Evolutionary conservation across 2,329 filamentous ascomycete species (phyloP).

Genomic region (Exophiala viscosa): DNA sequence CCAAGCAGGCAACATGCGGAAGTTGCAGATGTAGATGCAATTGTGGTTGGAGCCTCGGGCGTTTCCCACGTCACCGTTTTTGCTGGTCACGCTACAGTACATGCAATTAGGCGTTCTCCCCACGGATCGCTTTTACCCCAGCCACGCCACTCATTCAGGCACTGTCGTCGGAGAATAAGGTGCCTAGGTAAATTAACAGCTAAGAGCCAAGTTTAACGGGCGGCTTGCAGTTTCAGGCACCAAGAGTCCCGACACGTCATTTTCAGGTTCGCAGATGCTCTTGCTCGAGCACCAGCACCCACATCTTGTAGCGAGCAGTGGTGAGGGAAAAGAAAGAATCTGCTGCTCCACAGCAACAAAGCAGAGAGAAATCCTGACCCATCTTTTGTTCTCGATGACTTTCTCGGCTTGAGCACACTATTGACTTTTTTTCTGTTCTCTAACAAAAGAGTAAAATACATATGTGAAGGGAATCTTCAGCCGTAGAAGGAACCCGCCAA

Average conservation of each 20-base stretch:
- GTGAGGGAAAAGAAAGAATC: too few species aligned
- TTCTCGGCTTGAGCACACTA: not conserved
- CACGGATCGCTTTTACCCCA: too few species aligned
- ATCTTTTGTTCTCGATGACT: not conserved
- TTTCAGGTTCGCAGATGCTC: too few species aligned
- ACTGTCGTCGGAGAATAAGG: too few species aligned
- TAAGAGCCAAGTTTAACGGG: too few species aligned
- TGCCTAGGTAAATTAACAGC: too few species aligned
- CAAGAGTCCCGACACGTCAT: too few species aligned
- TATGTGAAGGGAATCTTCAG: conserved; percentile 12
- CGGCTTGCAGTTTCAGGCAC: too few species aligned
- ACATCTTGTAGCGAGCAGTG: too few species aligned
- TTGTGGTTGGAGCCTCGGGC: not conserved
- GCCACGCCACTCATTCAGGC: too few species aligned
- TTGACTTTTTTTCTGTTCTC: conserved; percentile 14
- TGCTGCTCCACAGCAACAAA: too few species aligned
- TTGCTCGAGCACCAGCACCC: too few species aligned
- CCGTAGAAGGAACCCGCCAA: not conserved
- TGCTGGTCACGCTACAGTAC: not conserved
- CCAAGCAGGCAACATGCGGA: conserved; percentile 9
- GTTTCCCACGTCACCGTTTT: conserved; percentile 2
- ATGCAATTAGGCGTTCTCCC: not conserved
- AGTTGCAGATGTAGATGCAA: not conserved
- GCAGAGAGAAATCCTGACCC: not conserved
- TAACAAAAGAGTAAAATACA: conserved; percentile 24